Base-by-base conservation (phyloP, 306 rosid genomes). In the Medicago ruthenica region DNA sequence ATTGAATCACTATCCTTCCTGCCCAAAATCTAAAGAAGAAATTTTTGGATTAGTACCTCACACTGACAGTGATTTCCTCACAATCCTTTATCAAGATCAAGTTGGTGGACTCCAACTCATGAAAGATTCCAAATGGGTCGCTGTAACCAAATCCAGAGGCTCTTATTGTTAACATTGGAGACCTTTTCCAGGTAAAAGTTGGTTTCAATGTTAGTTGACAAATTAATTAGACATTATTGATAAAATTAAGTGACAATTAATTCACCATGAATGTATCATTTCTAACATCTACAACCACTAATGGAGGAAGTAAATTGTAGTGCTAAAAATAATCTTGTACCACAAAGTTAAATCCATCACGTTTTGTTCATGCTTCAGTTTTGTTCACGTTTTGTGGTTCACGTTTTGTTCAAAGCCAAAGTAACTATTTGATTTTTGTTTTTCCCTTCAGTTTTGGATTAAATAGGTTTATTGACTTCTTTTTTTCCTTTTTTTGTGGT, bases 41-140 rank as follows among this genome's bases (percentile, higher is more conserved):
- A 81, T 82, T 40, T 82, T 79, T 42, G 98, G 98, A 21, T 73
- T 91, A 73, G 96, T 93, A 66, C 97, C 98, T 34, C 98, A 93
- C 78, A 93, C 98, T 40, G 98, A 93, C 79, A 93, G 97, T 59
- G 98, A 92, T 82, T 93, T 91, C 76, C 92, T 93, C 31, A 93
- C 98, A 69, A 84, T 93, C 73, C 96, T 93, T 13, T 65, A 77
- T 78, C 98, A 93, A 86, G 98, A 93, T 78, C 84, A 88, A 42
- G 96, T 89, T 13, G 97, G 98, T 21, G 98, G 98, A 24, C 97
- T 93, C 67, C 93, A 91, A 55, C 97, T 93, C 75, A 87, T 91
- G 97, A 93, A 93, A 84, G 96, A 88, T 76, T 85, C 89, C 85
- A 86, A 88, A 80, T 91, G 97, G 98, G 92, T 93, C 2, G 88